These are phyloP conservation scores for Phytophthora pinifolia DNA, from an alignment of 352 stramenopile species.

Conservation along the genomic window DNA sequence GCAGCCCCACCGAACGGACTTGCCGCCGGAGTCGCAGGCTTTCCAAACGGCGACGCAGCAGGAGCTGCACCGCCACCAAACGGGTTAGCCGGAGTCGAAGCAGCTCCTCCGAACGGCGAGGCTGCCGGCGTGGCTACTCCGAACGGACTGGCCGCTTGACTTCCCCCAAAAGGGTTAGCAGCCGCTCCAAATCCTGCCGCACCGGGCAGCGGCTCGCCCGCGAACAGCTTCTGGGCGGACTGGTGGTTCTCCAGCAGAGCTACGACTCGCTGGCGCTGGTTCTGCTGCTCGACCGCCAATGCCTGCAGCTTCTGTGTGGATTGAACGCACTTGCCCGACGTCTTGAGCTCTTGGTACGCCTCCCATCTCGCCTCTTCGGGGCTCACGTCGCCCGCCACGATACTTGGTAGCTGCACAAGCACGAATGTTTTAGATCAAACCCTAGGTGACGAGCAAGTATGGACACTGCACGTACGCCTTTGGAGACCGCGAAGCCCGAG, in stretches of 20 bases:
- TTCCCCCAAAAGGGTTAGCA: conserved; percentile 25
- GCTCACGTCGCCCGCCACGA: conserved; percentile 62
- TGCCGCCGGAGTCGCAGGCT: conserved; percentile 13
- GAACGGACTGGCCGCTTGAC: conserved; percentile 24
- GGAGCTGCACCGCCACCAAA: conserved; percentile 16
- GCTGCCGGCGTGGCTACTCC: conserved; percentile 9
- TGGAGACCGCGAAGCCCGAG: conserved; percentile 65
- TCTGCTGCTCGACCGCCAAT: conserved; percentile 48
- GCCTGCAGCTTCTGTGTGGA: conserved; percentile 43
- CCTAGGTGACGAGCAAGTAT: conserved; percentile 2
- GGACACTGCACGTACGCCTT: conserved; percentile 42
- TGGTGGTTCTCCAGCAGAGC: conserved; percentile 52
- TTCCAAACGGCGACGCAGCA: conserved; percentile 24
- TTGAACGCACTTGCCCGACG: conserved; percentile 39
- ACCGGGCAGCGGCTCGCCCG: conserved; percentile 41
- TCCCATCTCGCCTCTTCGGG: conserved; percentile 64
- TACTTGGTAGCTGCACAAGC: conserved; percentile 45
- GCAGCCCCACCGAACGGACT: conserved; percentile 36
- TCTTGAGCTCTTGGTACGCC: conserved; percentile 60
- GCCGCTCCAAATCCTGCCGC: conserved; percentile 18
- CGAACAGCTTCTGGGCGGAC: conserved; percentile 53
- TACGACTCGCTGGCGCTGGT: conserved; percentile 47
- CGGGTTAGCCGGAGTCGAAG: conserved; percentile 19
- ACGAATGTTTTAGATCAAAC: neutral
- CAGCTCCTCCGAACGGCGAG: conserved; percentile 28